phyloP scores from a whole-genome alignment of 1,284 basidiomycete species.

The Trichosporon sp. region DNA sequence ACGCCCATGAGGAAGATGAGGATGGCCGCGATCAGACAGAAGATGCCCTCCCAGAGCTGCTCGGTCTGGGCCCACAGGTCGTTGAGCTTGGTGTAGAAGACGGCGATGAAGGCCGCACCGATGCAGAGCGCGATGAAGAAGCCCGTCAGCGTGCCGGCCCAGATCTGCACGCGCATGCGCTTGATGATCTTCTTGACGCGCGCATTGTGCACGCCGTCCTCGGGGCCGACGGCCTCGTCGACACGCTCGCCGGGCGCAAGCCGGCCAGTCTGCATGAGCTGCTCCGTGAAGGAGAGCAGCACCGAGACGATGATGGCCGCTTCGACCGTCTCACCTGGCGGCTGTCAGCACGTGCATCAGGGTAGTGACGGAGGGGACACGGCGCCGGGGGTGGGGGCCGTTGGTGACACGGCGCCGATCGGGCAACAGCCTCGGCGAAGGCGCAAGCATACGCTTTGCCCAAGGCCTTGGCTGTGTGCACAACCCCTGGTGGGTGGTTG shows the following conservation, averaged over 20 bases:
- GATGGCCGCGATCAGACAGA: constrained; percentile 70
- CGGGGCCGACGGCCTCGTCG: constrained; percentile 8
- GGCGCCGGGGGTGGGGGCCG: too few relatives aligned
- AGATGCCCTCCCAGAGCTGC: constrained; percentile 61
- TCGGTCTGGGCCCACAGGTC: constrained; percentile 63
- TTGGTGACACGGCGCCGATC: background rate
- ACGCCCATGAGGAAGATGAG: constrained; percentile 80
- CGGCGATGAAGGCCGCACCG: constrained; percentile 53
- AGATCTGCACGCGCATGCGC: constrained; percentile 60
- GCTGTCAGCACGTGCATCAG: background rate
- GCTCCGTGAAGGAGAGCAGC: constrained; percentile 51
- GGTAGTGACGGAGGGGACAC: too few relatives aligned
- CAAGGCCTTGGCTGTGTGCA: background rate
- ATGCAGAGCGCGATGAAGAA: constrained; percentile 70
- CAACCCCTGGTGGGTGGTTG: background rate
- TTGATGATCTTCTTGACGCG: constrained; percentile 37
- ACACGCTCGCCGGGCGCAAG: constrained; percentile 19
- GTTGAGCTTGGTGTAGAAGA: constrained; percentile 55
- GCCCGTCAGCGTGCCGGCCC: constrained; percentile 70
- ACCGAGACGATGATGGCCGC: constrained; percentile 50
- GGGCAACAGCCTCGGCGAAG: background rate
- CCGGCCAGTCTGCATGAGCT: constrained; percentile 46
- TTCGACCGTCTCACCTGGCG: constrained; percentile 48
- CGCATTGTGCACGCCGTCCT: constrained; percentile 13
- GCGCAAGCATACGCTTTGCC: background rate